A percentile compares a stretch with the other conserved stretches of the same genome.
phyloP scores from a whole-genome alignment of 2,329 filamentous ascomycete genomes.

The Diaporthe amygdali region DNA sequence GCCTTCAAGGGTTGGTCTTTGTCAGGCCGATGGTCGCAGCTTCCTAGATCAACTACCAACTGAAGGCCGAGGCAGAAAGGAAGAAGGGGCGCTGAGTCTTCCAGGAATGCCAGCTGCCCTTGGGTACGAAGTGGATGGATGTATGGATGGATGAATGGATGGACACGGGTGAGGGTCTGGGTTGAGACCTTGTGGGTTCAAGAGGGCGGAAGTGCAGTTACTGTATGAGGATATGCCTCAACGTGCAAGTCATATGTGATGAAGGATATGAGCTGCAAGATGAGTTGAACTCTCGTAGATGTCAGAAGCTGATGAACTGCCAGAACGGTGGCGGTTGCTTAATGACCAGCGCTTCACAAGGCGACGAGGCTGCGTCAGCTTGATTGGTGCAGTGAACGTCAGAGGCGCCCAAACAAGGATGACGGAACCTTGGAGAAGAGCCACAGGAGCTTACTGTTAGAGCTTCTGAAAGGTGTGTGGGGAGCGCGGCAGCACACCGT shows the following conservation, averaged over 20 bases:
- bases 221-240: not conserved
- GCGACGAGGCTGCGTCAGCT: conserved; percentile 14
- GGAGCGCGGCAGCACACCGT: too few species aligned
- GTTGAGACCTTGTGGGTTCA: not conserved
- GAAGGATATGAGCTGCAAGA: not conserved
- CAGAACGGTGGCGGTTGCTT: not conserved
- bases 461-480: not conserved
- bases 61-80: not conserved
- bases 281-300: not conserved
- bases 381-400: not conserved
- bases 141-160: not conserved
- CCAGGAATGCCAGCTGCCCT: not conserved
- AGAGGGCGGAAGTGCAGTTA: not conserved
- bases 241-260: not conserved
- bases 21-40: not conserved
- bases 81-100: not conserved
- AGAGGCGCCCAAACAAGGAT: not conserved
- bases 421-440: not conserved
- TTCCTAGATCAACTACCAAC: not conserved
- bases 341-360: not conserved
- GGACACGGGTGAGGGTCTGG: not conserved
- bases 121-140: not conserved
- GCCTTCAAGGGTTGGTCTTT: not conserved
- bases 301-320: not conserved
- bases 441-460: not conserved